Evolutionary conservation across 1,139 yeast species (phyloP).

Genomic region (Suhomyces terraborum): DNA sequence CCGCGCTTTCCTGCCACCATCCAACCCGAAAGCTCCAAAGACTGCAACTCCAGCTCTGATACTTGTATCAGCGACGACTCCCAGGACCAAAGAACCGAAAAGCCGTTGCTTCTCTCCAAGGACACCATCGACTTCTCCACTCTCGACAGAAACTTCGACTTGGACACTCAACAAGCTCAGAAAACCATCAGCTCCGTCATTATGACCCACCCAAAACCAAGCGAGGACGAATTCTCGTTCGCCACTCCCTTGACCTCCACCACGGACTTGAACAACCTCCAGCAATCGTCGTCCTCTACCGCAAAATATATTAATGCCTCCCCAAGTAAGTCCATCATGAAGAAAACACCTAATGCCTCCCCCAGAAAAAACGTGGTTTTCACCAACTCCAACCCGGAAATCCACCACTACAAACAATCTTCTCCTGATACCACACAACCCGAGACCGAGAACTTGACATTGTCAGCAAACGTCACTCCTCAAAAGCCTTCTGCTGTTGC

Average conservation of each 20-base stretch:
- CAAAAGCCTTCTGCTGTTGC: slow-evolving; percentile 12
- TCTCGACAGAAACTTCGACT: slow-evolving; percentile 33
- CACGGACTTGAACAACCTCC: slow-evolving; percentile 20
- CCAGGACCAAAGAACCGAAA: slow-evolving; percentile 8
- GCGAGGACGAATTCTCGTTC: slow-evolving; percentile 34
- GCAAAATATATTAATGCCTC: slow-evolving; percentile 22
- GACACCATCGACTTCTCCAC: slow-evolving; percentile 17
- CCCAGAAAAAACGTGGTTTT: slow-evolving; percentile 47
- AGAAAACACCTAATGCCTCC: slow-evolving; percentile 31
- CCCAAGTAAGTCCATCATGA: slow-evolving; percentile 48
- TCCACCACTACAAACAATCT: slow-evolving; percentile 33
- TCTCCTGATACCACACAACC: slow-evolving; percentile 20
- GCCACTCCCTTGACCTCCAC: slow-evolving; percentile 32
- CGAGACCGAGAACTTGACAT: slow-evolving; percentile 1
- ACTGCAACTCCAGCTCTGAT: slow-evolving; percentile 45
- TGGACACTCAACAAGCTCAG: slow-evolving; percentile 21
- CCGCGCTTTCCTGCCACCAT: slow-evolving; percentile 20
- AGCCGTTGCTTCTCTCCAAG: neutral
- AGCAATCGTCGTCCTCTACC: neutral
- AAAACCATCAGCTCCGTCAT: slow-evolving; percentile 19
- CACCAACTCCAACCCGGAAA: slow-evolving; percentile 34
- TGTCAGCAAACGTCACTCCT: slow-evolving; percentile 4
- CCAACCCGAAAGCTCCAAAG: slow-evolving; percentile 21
- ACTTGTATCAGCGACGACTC: slow-evolving; percentile 42
- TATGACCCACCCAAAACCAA: slow-evolving; percentile 15